Evolutionary conservation across 2,329 filamentous ascomycete species (phyloP).

Genomic region (Aureobasidium musti): DNA sequence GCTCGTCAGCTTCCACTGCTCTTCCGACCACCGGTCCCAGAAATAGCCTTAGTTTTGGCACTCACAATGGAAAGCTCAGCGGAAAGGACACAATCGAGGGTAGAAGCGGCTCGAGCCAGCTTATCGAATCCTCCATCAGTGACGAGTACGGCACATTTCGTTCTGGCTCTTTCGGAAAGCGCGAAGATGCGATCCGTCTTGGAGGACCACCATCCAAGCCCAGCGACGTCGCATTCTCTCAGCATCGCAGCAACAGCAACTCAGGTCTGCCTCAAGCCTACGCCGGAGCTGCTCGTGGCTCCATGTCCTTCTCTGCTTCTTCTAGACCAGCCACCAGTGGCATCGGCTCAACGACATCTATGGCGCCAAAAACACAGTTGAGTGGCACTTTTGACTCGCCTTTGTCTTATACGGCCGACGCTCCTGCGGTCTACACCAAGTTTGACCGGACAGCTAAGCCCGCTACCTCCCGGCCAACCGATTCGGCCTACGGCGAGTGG

Average conservation of each 20-base stretch:
- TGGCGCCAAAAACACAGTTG: slow-evolving; percentile 33
- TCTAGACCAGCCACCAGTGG: slow-evolving; percentile 28
- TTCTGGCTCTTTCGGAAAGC: slow-evolving; percentile 46
- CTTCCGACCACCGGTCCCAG: slow-evolving; percentile 1
- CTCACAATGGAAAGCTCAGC: neutral
- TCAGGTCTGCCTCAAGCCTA: slow-evolving; percentile 41
- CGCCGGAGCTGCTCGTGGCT: slow-evolving; percentile 37
- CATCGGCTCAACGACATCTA: slow-evolving; percentile 30
- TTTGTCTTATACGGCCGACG: slow-evolving; percentile 34
- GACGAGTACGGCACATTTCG: slow-evolving; percentile 61
- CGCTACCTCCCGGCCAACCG: neutral
- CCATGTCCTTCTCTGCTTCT: slow-evolving; percentile 34
- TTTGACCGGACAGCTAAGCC: slow-evolving; percentile 38
- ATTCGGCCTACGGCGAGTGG: slow-evolving; percentile 27
- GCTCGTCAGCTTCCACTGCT: neutral
- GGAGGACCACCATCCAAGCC: slow-evolving; percentile 33
- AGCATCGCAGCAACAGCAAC: slow-evolving; percentile 44
- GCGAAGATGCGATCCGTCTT: slow-evolving; percentile 31
- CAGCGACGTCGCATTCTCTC: slow-evolving; percentile 38
- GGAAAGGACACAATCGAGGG: slow-evolving; percentile 48
- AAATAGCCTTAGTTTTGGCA: slow-evolving; percentile 17
- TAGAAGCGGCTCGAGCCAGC: slow-evolving; percentile 68
- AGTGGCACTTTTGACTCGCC: slow-evolving; percentile 33
- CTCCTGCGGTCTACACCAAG: slow-evolving; percentile 42
- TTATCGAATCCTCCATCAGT: slow-evolving; percentile 68